Conservation (phyloP, 164 flowering plant species). For the Stephania japonica region DNA sequence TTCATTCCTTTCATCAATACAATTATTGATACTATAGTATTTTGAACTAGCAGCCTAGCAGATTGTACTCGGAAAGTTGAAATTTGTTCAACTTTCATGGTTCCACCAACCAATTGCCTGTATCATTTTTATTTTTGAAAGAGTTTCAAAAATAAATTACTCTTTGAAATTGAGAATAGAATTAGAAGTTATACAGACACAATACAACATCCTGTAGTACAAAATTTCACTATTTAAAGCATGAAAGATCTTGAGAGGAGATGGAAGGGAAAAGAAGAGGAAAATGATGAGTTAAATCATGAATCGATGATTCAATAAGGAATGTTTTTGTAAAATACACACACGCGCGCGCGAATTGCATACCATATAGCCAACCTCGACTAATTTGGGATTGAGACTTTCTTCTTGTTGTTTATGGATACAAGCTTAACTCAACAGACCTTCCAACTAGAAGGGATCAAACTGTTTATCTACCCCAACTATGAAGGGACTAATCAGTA, state of each 20-base stretch:
- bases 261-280: not conserved
- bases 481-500: too few species aligned
- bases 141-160: too few species aligned
- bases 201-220: not conserved
- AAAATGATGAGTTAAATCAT: not conserved
- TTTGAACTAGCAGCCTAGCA: constrained; percentile 1
- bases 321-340: not conserved
- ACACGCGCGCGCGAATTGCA: not conserved
- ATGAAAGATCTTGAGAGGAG: not conserved
- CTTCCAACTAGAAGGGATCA: too few species aligned
- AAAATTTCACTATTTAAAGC: not conserved
- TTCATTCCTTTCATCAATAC: not conserved
- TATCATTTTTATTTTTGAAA: not conserved
- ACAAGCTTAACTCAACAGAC: too few species aligned
- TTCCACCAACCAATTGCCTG: not conserved
- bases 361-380: too few species aligned
- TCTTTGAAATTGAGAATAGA: not conserved
- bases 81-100: not conserved
- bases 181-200: not conserved
- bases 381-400: too few species aligned
- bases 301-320: not conserved
- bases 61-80: not conserved
- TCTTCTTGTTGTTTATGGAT: too few species aligned
- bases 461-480: too few species aligned
- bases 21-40: not conserved